Conservation (phyloP, 345 rosid genomes). For the Odontarrhena argentea region DNA sequence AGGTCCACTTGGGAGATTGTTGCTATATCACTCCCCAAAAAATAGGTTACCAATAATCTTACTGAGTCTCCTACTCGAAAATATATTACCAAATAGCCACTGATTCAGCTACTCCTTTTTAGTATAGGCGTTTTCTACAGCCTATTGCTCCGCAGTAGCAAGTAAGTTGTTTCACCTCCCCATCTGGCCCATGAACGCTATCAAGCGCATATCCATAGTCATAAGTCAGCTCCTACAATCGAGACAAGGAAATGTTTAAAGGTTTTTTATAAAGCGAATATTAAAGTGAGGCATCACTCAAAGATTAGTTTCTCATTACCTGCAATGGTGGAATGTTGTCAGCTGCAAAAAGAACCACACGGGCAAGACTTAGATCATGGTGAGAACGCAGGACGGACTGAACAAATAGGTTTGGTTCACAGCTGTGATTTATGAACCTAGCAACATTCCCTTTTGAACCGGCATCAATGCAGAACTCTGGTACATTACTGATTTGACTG, state of each 20-base stretch:
- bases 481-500: slow-evolving; percentile 48
- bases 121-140: slow-evolving; percentile 76
- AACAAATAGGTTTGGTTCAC: slow-evolving; percentile 91
- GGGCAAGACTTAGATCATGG: slow-evolving; percentile 77
- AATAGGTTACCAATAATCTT: slow-evolving; percentile 16
- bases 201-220: slow-evolving; percentile 89
- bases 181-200: slow-evolving; percentile 74
- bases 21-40: slow-evolving; percentile 33
- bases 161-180: slow-evolving; percentile 60
- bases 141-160: slow-evolving; percentile 81
- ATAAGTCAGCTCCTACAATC: slow-evolving; percentile 73
- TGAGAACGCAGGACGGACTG: slow-evolving; percentile 86
- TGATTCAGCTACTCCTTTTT: slow-evolving; percentile 31
- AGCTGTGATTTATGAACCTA: slow-evolving; percentile 91
- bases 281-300: not conserved
- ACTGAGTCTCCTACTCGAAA: not conserved
- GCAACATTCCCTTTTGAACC: slow-evolving; percentile 78
- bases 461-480: slow-evolving; percentile 95
- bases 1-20: slow-evolving; percentile 27
- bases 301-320: slow-evolving; percentile 44
- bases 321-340: slow-evolving; percentile 94
- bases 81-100: not conserved
- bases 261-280: not conserved
- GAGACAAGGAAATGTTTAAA: slow-evolving; percentile 14
- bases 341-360: slow-evolving; percentile 88